Evolutionary conservation across 2,329 filamentous ascomycete species (phyloP).

Genomic region (Cercospora sp.): DNA sequence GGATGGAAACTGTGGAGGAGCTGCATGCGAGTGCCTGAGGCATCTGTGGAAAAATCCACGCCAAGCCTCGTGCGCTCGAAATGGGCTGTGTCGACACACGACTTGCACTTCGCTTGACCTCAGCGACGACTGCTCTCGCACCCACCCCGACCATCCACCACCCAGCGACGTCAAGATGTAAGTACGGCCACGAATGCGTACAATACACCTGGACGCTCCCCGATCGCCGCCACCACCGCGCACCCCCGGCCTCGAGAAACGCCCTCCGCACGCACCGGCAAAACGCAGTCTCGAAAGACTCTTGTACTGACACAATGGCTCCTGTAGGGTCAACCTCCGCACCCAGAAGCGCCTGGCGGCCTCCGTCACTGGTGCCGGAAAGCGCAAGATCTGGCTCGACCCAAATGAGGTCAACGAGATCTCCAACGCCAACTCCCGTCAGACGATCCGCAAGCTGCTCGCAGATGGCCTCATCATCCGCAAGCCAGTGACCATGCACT

Average conservation of each 20-base stretch:
- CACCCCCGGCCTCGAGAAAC: constrained; percentile 15
- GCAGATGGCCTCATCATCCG: constrained; percentile 99
- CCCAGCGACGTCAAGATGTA: constrained; percentile 36
- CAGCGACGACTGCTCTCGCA: constrained; percentile 16
- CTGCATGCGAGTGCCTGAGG: neutral
- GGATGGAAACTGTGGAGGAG: neutral
- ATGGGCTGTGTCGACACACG: constrained; percentile 8
- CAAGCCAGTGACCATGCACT: constrained; percentile 99
- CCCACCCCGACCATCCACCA: constrained; percentile 30
- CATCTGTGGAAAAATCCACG: constrained; percentile 4
- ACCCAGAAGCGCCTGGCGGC: constrained; percentile 99
- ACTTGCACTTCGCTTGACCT: constrained; percentile 7
- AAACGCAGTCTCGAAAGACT: constrained; percentile 5
- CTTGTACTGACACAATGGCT: constrained; percentile 35
- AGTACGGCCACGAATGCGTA: constrained; percentile 21
- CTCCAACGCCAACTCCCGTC: constrained; percentile 99
- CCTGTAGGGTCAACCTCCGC: constrained; percentile 92
- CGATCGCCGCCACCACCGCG: constrained; percentile 14
- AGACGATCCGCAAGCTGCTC: constrained; percentile 99
- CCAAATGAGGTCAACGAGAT: constrained; percentile 99
- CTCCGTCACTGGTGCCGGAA: constrained; percentile 96
- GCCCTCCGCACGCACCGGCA: constrained; percentile 11
- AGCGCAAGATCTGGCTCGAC: constrained; percentile 99
- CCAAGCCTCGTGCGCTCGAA: constrained; percentile 9
- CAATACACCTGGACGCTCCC: neutral